A percentile compares a stretch with the other conserved stretches of the same genome.
These are phyloP conservation scores for Chenopodium berlandieri DNA, from an alignment of 148 eudicot species.

Conservation along the genomic window DNA sequence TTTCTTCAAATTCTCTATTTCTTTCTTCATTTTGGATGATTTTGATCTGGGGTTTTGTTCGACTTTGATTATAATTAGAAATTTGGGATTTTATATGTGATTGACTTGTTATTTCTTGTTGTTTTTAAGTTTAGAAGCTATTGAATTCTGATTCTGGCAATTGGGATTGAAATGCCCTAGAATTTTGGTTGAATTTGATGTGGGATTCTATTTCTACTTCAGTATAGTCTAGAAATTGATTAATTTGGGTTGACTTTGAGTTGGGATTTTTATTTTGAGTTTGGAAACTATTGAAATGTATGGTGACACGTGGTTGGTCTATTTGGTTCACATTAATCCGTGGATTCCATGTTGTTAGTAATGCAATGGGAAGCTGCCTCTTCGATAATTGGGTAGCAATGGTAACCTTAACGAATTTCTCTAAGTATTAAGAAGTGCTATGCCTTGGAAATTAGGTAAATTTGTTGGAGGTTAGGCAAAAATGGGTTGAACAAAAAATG, in stretches of 20 bases:
- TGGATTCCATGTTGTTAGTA: not conserved
- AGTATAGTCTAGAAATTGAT: not conserved
- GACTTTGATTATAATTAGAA: not conserved
- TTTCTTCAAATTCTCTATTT: constrained; percentile 4
- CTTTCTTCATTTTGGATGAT: not conserved
- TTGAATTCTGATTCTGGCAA: not conserved
- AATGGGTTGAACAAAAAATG: not conserved
- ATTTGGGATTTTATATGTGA: not conserved
- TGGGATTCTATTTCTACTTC: not conserved
- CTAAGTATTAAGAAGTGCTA: not conserved
- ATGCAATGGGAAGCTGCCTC: not conserved
- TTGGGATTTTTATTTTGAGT: not conserved
- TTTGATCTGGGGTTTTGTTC: constrained; percentile 22
- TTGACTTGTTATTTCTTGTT: not conserved
- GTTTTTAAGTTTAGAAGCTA: not conserved
- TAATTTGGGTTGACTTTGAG: too few species aligned
- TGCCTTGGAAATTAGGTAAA: not conserved
- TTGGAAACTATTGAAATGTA: not conserved
- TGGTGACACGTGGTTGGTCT: not conserved
- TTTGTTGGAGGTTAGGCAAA: not conserved
- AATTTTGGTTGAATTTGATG: constrained; percentile 10
- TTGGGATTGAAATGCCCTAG: not conserved
- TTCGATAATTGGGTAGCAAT: not conserved
- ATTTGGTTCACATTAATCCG: not conserved
- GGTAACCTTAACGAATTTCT: too few species aligned